Evolutionary conservation across 306 rosid genomes (phyloP).

Genomic region (Albizia julibrissin): DNA sequence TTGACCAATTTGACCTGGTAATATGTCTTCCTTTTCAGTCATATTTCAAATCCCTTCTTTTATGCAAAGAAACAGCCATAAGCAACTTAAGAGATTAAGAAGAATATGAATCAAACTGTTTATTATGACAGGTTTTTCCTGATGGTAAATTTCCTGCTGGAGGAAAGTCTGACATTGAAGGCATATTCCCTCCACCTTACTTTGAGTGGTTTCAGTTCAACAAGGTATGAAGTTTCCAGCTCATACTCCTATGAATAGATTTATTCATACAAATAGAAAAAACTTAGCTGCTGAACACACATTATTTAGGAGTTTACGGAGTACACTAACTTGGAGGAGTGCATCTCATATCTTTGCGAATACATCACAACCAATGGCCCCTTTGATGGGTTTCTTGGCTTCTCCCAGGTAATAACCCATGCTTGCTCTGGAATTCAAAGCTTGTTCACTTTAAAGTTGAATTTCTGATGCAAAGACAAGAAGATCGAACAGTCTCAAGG

Average conservation of each 20-base stretch:
- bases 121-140: slow-evolving; percentile 58
- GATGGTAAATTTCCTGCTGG: slow-evolving; percentile 75
- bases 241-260: slow-evolving; percentile 1
- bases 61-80: neutral
- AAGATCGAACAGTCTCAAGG: neutral
- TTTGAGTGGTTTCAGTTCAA: slow-evolving; percentile 90
- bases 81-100: neutral
- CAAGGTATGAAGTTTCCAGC: slow-evolving; percentile 48
- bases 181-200: slow-evolving; percentile 82
- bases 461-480: neutral
- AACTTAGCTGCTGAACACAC: slow-evolving; percentile 11
- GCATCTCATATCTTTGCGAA: slow-evolving; percentile 67
- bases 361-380: slow-evolving; percentile 83
- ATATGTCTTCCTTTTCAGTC: neutral
- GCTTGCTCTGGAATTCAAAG: neutral
- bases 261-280: neutral
- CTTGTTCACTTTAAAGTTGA: neutral
- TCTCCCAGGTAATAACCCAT: slow-evolving; percentile 61
- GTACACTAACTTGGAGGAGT: slow-evolving; percentile 78
- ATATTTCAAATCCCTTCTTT: neutral
- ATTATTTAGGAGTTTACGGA: slow-evolving; percentile 68
- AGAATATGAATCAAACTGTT: neutral
- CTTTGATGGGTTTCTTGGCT: slow-evolving; percentile 79
- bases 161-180: slow-evolving; percentile 90
- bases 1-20: slow-evolving; percentile 73